Percentiles rank a stretch among this genome's conserved stretches.
Conservation (phyloP, 1,139 yeast genomes). For the Hansenula lynferdii region DNA sequence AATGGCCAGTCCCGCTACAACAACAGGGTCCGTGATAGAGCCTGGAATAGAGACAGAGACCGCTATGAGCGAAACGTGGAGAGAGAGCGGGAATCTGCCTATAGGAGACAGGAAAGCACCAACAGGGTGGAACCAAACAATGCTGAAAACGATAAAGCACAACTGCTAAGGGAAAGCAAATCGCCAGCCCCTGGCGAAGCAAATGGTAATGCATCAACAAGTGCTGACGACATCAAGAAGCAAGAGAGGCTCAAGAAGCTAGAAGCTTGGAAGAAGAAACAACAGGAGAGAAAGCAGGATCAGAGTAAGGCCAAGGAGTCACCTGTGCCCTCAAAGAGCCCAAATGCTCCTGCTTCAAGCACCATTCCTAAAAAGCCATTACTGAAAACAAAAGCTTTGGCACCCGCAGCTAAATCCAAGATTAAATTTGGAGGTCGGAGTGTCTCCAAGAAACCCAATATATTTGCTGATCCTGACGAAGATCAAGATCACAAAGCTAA, state of each 20-base stretch:
- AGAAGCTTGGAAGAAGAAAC: constrained; percentile 40
- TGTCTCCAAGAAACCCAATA: constrained; percentile 7
- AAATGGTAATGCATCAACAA: constrained; percentile 1
- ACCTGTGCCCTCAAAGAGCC: not conserved
- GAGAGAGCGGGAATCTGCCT: not conserved
- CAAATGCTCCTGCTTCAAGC: too few relatives aligned
- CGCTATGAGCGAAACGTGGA: constrained; percentile 5
- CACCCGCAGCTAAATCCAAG: constrained; percentile 4
- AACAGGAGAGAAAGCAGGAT: constrained; percentile 25
- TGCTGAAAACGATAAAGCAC: not conserved
- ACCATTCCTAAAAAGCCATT: not conserved
- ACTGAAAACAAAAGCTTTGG: constrained; percentile 4
- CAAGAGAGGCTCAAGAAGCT: constrained; percentile 27
- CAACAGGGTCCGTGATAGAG: constrained; percentile 6
- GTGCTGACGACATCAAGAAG: constrained; percentile 14
- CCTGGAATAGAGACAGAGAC: constrained; percentile 9
- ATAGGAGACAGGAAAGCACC: too few relatives aligned
- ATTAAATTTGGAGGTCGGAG: constrained; percentile 5
- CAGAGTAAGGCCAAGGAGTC: constrained; percentile 12
- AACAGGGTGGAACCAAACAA: not conserved
- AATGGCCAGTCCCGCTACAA: constrained; percentile 1
- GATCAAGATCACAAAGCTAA: constrained; percentile 17
- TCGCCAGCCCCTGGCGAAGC: not conserved
- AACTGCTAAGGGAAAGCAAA: not conserved
- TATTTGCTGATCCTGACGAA: constrained; percentile 27